Evolutionary conservation across 805 yeast species (phyloP).

Genomic region (Pichia manshurica): DNA sequence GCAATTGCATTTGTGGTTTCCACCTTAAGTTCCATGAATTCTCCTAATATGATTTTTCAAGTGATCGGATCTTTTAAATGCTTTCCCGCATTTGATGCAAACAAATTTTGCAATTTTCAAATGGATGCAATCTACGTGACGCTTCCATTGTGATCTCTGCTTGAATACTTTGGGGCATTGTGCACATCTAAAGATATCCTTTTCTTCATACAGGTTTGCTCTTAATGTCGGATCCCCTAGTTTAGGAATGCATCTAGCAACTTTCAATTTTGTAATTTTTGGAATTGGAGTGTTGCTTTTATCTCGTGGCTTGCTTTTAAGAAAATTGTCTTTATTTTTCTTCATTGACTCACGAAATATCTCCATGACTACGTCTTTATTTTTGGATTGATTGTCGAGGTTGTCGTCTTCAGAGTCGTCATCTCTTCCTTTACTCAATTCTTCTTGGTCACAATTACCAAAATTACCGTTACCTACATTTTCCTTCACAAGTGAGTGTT

Average conservation of each 20-base stretch:
- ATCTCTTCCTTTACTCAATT: no score
- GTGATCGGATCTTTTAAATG: conserved; percentile 63
- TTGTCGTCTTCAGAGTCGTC: no score
- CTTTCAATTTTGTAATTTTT: conserved; percentile 4
- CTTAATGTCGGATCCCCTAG: background rate
- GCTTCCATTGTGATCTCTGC: conserved; percentile 59
- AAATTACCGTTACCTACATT: no score
- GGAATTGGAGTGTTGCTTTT: background rate
- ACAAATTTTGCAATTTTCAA: conserved; percentile 45
- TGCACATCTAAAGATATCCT: conserved; percentile 23
- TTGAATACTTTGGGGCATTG: conserved; percentile 42
- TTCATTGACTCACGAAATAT: conserved; percentile 9
- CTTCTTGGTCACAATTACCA: no score
- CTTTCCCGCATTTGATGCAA: conserved; percentile 53
- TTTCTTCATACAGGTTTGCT: conserved; percentile 2
- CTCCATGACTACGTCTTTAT: conserved; percentile 3
- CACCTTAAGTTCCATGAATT: conserved; percentile 18
- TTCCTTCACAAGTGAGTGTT: no score
- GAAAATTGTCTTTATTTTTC: conserved; percentile 4
- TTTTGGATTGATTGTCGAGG: background rate
- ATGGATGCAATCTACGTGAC: conserved; percentile 65
- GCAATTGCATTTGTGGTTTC: no score
- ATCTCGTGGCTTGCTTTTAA: background rate
- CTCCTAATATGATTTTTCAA: conserved; percentile 57
- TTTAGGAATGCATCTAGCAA: conserved; percentile 1